Percentiles rank a stretch among this genome's conserved stretches.
phyloP scores from a whole-genome alignment of 2,329 filamentous ascomycete species.

The Fusarium buharicum region DNA sequence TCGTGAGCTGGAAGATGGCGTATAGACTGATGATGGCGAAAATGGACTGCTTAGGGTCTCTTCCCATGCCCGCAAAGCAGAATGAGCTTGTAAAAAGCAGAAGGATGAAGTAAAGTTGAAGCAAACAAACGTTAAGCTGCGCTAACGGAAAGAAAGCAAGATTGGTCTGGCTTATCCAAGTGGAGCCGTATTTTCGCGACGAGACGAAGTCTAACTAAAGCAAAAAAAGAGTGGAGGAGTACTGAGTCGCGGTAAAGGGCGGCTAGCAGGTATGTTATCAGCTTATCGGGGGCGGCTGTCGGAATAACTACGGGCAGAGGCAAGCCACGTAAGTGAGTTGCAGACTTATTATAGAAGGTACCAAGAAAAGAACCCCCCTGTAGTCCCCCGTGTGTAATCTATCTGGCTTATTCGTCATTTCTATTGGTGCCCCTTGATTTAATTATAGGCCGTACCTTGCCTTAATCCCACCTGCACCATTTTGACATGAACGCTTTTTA shows the following conservation, averaged over 20 bases:
- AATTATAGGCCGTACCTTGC: constrained; percentile 35
- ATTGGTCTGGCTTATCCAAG: constrained; percentile 29
- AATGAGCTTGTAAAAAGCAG: neutral
- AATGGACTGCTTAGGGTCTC: constrained; percentile 53
- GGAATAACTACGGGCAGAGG: constrained; percentile 22
- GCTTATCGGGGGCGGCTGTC: constrained; percentile 30
- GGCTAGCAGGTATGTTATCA: constrained; percentile 22
- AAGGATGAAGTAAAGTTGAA: constrained; percentile 2
- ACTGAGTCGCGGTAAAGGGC: constrained; percentile 8
- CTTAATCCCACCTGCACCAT: constrained; percentile 18
- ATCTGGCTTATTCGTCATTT: constrained; percentile 29
- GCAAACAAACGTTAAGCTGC: constrained; percentile 21
- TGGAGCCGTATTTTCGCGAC: constrained; percentile 35
- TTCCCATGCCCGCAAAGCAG: constrained; percentile 47
- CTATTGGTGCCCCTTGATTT: constrained; percentile 36
- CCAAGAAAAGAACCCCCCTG: constrained; percentile 19
- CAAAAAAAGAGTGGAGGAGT: neutral
- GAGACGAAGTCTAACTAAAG: constrained; percentile 14
- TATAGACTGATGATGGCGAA: constrained; percentile 49
- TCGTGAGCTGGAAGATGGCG: constrained; percentile 53
- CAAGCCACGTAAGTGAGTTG: constrained; percentile 34
- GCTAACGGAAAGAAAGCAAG: constrained; percentile 23
- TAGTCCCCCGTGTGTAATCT: constrained; percentile 28
- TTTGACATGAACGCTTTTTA: constrained; percentile 25
- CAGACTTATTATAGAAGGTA: constrained; percentile 21